These are phyloP conservation scores for Pisolithus thermaeus DNA, from an alignment of 1,284 basidiomycete genomes.

Conservation along the genomic window DNA sequence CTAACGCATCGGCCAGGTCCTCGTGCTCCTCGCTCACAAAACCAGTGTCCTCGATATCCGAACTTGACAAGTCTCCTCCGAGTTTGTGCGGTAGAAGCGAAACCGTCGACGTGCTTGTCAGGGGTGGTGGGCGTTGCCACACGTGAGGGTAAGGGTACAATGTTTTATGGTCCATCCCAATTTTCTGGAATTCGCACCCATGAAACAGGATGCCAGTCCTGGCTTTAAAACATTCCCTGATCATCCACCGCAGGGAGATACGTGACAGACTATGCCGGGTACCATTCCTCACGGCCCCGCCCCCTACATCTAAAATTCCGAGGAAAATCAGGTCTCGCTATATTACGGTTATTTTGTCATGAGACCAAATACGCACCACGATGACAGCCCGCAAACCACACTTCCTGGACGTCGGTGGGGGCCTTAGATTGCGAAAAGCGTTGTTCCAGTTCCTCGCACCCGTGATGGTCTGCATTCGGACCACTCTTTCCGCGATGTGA, in stretches of 20 bases:
- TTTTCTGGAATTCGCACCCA: slow-evolving; percentile 36
- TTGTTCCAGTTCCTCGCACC: slow-evolving; percentile 20
- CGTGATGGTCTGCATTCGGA: slow-evolving; percentile 3
- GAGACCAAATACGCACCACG: slow-evolving; percentile 22
- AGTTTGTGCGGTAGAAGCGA: neutral
- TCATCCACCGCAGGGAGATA: slow-evolving; percentile 54
- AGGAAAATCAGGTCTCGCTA: neutral
- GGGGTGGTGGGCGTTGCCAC: slow-evolving; percentile 30
- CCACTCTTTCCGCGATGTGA: neutral
- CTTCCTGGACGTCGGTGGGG: slow-evolving; percentile 38
- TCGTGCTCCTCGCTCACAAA: slow-evolving; percentile 44
- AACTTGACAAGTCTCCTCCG: neutral
- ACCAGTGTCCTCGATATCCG: slow-evolving; percentile 2
- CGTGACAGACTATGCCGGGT: slow-evolving; percentile 40
- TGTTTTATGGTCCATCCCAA: slow-evolving; percentile 43
- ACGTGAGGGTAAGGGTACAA: slow-evolving; percentile 42
- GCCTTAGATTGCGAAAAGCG: slow-evolving; percentile 10
- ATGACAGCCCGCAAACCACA: slow-evolving; percentile 45
- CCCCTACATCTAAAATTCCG: slow-evolving; percentile 39
- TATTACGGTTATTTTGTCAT: no score
- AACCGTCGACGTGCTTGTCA: slow-evolving; percentile 3
- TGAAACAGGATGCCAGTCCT: slow-evolving; percentile 51
- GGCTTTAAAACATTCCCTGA: slow-evolving; percentile 47
- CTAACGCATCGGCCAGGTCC: slow-evolving; percentile 41
- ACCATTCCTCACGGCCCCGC: slow-evolving; percentile 41